Base-by-base conservation (phyloP, 768 basidiomycete genomes). In the Neoboletus subvelutipes region DNA sequence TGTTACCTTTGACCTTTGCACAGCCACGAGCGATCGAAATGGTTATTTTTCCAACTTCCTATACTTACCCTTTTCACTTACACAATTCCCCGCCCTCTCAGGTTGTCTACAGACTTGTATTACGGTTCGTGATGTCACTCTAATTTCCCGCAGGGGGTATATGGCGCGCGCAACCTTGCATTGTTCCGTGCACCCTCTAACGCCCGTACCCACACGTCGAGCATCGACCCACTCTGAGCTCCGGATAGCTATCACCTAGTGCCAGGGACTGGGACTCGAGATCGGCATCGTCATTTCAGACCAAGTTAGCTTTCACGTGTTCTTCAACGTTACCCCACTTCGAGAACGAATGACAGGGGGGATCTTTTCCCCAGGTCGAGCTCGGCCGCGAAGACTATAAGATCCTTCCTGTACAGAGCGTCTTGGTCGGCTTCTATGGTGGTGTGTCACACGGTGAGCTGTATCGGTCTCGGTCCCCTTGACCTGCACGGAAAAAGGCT, bases 271-370 rank as follows among this genome's bases (percentile, higher is more conserved):
- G 39, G 9, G 18, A 15, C 73, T 5, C 40, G 9, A 15, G 13
- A 15, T 43, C 17, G 43, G 69, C 6, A 57, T 72, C 24, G 42
- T 74, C 18, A 62, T 28, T 34, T 24, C 24, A 1, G 58, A 61
- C 11, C 52, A 64, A 37, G 73, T 72, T 29, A 62, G 54, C 9
- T 75, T 74, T 34, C 62, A 67, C 45, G 69, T 67, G 50, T 64
- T 71, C 1, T 74, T 72, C 59, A 71, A 72, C 36, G 67, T 73
- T 2, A 69, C 64, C 24, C 54, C 67, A 8, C 63, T 70, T 45
- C 66, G 65, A 20, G 62, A 34, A 71, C 36, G 4, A 18, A 45
- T n/a, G 55, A 55, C 1, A n/a, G n/a, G n/a, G n/a, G n/a, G n/a
- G n/a, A 59, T 73, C 7, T 5, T 17, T 71, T 49, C 36, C 50